phyloP scores from a whole-genome alignment of 2,329 filamentous ascomycete genomes.

The Apiospora hydei region DNA sequence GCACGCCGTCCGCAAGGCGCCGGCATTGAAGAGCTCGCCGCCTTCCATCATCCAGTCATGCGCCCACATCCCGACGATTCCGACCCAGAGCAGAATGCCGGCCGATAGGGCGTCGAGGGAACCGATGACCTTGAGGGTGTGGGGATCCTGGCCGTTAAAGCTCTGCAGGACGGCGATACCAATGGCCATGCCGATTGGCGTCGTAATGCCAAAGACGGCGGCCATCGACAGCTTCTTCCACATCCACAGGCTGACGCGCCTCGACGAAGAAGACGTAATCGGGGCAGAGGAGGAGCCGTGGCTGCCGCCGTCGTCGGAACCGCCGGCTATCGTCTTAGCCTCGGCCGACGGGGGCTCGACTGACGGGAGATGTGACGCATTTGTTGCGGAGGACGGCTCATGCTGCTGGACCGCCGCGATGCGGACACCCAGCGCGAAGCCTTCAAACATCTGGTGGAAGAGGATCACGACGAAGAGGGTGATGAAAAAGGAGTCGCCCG shows the following conservation, averaged over 20 bases:
- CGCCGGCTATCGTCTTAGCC: background rate
- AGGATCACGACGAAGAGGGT: slow-evolving; percentile 72
- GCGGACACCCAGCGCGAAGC: slow-evolving; percentile 74
- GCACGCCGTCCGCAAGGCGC: slow-evolving; percentile 53
- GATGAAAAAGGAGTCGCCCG: slow-evolving; percentile 62
- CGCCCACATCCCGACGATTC: slow-evolving; percentile 81
- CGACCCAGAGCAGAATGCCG: slow-evolving; percentile 81
- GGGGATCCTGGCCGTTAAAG: slow-evolving; percentile 77
- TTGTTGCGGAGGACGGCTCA: slow-evolving; percentile 6
- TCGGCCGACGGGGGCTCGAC: background rate
- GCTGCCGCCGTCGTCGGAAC: slow-evolving; percentile 29
- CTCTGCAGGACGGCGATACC: slow-evolving; percentile 73
- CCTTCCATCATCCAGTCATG: slow-evolving; percentile 71
- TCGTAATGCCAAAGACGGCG: slow-evolving; percentile 71
- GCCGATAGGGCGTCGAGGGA: slow-evolving; percentile 77
- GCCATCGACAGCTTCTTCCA: slow-evolving; percentile 68
- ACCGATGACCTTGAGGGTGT: slow-evolving; percentile 74
- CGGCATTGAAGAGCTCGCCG: slow-evolving; percentile 63
- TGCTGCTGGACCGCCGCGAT: slow-evolving; percentile 64
- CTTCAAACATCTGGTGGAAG: slow-evolving; percentile 83
- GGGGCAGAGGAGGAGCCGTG: background rate
- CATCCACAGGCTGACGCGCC: slow-evolving; percentile 47
- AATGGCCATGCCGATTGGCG: slow-evolving; percentile 81
- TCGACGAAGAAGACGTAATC: background rate
- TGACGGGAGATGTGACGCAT: background rate